Base-by-base conservation (phyloP, 2,329 filamentous ascomycete species). In the Monilinia vaccinii-corymbosi region DNA sequence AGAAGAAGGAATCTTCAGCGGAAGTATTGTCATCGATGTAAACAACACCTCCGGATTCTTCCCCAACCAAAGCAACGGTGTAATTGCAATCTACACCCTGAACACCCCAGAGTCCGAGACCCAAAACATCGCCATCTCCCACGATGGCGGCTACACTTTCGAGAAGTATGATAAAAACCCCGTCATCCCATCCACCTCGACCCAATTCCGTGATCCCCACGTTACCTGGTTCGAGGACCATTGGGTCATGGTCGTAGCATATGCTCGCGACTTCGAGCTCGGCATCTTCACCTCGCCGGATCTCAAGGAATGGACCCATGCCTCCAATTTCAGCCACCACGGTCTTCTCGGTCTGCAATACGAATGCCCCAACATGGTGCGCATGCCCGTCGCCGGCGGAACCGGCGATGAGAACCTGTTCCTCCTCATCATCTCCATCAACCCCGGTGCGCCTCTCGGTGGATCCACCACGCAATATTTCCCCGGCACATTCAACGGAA, bases 31-130 rank as follows among this genome's bases (percentile, higher is more conserved):
- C 14, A 8, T 57, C 36, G 85, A 88, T 67, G 71, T 71, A 13
- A 81, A 86, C 68, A 87, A 88, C 68, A 86, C 84, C 0, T 85
- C 82, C 16, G 84, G 84, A 1, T 84, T 87, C 73, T 60, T 87
- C 64, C 79, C 79, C 0, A 75, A 79, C 51, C 81, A 83, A 66
- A 75, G 74, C n/a, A 80, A 83, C 60, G 82, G 83, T 4, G 81
- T 87, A 6, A 80, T 88, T 2, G 85, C 84, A 23, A 78, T 85
- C 65, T 82, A 83, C 48, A 76, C 74, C 0, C 73, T 74, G 60
- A 71, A 76, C 60, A 73, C 70, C 2, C 70, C 68, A 14, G 23
- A 69, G 21, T 73, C 73, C 34, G 69, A 86, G 66, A 77, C 76
- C 1, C 85, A 88, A 68, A 75, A 79, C 23, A 79, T 87, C 51